These are phyloP conservation scores for Orobanche coerulescens DNA, from an alignment of 257 asterid species.

Conservation along the genomic window DNA sequence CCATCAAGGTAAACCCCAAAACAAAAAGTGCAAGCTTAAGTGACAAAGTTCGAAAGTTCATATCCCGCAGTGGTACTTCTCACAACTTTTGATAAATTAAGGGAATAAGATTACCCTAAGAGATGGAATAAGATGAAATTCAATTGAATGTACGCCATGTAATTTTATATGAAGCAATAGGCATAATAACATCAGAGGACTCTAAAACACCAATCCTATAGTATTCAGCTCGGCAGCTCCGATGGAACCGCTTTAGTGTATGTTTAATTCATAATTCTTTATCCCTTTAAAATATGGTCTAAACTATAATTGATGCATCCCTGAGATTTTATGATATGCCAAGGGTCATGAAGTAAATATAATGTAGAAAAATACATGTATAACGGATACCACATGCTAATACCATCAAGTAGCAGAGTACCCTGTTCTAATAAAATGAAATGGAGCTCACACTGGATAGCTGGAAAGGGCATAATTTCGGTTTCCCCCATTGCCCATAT, in stretches of 20 bases:
- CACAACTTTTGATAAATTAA: neutral
- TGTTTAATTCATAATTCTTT: neutral
- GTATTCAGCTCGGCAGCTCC: neutral
- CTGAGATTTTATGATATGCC: neutral
- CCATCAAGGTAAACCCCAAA: neutral
- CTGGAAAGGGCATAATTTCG: slow-evolving; percentile 65
- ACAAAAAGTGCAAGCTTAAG: neutral
- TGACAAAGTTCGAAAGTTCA: neutral
- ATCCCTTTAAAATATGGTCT: neutral
- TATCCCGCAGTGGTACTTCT: neutral
- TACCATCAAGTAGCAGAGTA: slow-evolving; percentile 6
- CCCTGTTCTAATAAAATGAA: slow-evolving; percentile 9
- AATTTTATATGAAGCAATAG: slow-evolving; percentile 4
- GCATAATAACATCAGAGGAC: neutral
- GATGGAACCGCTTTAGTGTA: neutral
- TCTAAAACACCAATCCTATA: neutral
- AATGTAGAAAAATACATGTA: neutral
- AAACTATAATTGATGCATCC: neutral
- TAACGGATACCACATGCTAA: slow-evolving; percentile 9
- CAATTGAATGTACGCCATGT: neutral
- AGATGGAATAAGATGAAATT: neutral
- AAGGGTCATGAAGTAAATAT: slow-evolving; percentile 5
- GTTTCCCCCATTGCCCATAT: slow-evolving; percentile 73
- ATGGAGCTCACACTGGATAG: slow-evolving; percentile 46
- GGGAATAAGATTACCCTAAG: neutral